Evolutionary conservation across 108 stramenopile genomes (phyloP), one percentile per base, ranked within the genome.

Genomic region (Cyclotella atomus): DNA sequence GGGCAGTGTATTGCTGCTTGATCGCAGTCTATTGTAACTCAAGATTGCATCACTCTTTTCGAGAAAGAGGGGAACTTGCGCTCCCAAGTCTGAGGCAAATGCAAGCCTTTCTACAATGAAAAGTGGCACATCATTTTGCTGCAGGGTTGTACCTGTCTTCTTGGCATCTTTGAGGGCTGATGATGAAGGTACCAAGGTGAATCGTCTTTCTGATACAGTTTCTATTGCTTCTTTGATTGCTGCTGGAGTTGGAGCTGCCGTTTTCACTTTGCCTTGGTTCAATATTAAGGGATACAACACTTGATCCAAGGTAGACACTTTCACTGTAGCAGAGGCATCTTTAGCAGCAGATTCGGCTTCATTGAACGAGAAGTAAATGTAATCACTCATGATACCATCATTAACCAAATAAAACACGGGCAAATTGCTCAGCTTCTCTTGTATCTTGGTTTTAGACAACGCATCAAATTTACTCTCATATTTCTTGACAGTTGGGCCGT

Each of bases 281-380:
- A 87, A 68, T 52, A 87, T 69, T 21, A 87, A 67, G 28, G 83
- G 86, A 56, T 86, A 84, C 68, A 79, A 53, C 45, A 86, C 75
- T 78, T 86, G 80, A 77, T 86, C 85, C 61, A 86, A 65, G 27
- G 85, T 83, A 0, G 83, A 84, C 9, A 73, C 86, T 65, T 82
- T 87, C 14, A 84, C 86, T 12, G 49, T 59, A 6, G 25, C 50
- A 17, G 47, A 5, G 25, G 27, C 4, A 27, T 59, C 57, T 2
- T 56, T 49, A n/a, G 70, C 70, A 15, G 50, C 75, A 43, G 17
- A 45, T 14, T 47, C 55, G 23, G 86, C 86, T 25, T 84, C 83
- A 41, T 35, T 33, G 56, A 72, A 87, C 0, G 86, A 87, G 12
- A 87, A 65, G 53, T 67, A 87, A 66, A 87, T 70, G 49, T 75